phyloP scores from a whole-genome alignment of 345 rosid genomes.

The Hypericum androsaemum region DNA sequence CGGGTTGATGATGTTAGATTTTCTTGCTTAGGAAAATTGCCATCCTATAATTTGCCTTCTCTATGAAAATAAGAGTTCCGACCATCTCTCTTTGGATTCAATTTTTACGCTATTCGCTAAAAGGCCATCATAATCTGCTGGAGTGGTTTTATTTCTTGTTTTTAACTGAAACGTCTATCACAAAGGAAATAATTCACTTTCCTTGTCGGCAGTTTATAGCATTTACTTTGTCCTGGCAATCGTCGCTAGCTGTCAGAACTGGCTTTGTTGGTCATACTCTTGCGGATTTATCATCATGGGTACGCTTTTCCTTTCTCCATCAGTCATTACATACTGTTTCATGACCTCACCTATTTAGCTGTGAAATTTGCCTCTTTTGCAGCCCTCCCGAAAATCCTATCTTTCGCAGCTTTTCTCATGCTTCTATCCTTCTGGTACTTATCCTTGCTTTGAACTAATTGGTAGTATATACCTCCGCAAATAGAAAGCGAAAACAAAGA shows the following conservation, averaged over 20 bases:
- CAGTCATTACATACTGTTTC: not conserved
- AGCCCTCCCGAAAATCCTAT: conserved; percentile 52
- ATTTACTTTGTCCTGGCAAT: conserved; percentile 21
- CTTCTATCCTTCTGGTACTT: conserved; percentile 60
- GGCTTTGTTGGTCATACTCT: conserved; percentile 32
- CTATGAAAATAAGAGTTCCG: too few species aligned
- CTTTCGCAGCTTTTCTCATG: conserved; percentile 49
- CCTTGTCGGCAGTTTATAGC: conserved; percentile 26
- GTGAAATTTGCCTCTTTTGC: conserved; percentile 19
- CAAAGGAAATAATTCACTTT: not conserved
- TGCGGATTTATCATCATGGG: conserved; percentile 42
- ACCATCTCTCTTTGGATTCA: too few species aligned
- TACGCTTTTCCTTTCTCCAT: conserved; percentile 9
- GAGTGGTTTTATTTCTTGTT: too few species aligned
- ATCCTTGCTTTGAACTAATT: not conserved
- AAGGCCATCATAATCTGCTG: too few species aligned
- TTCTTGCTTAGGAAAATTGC: too few species aligned
- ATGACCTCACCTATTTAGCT: conserved; percentile 1
- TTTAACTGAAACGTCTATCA: too few species aligned
- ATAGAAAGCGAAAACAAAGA: too few species aligned
- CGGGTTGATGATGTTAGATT: too few species aligned
- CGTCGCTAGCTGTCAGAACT: conserved; percentile 25
- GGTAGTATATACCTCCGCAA: too few species aligned
- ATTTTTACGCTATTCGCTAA: too few species aligned
- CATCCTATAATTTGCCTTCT: too few species aligned